Percentiles rank a stretch among this genome's conserved stretches.
These are phyloP conservation scores for Cladobotryum protrusum DNA, from an alignment of 2,329 filamentous ascomycete genomes.

Conservation along the genomic window DNA sequence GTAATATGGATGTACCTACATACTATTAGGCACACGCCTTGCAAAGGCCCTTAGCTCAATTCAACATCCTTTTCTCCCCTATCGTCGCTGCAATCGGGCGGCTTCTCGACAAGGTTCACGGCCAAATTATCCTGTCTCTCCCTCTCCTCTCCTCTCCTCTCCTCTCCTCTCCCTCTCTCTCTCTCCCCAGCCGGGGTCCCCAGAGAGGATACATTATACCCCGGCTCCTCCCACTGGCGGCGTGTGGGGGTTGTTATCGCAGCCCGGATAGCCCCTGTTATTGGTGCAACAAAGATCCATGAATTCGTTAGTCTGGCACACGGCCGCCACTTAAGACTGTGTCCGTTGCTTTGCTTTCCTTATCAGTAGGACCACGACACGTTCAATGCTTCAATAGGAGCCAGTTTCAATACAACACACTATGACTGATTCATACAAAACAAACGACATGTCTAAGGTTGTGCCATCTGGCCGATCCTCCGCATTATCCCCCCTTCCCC, in stretches of 20 bases:
- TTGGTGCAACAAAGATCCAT: slow-evolving; percentile 8
- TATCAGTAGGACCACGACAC: slow-evolving; percentile 7
- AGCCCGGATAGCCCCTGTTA: slow-evolving; percentile 8
- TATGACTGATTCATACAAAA: not conserved
- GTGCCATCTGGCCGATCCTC: no score
- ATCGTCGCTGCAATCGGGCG: slow-evolving; percentile 5
- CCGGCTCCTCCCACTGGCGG: slow-evolving; percentile 6
- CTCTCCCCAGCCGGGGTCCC: slow-evolving; percentile 11
- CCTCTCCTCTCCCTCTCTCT: no score
- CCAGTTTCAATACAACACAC: not conserved
- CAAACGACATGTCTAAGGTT: no score
- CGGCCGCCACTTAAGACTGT: slow-evolving; percentile 1
- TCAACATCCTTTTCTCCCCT: no score
- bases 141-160: no score
- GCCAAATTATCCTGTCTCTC: slow-evolving; percentile 6
- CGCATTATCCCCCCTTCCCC: no score
- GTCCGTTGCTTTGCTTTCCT: slow-evolving; percentile 7
- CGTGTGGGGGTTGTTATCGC: slow-evolving; percentile 14
- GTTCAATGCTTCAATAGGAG: slow-evolving; percentile 6
- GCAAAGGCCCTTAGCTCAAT: no score
- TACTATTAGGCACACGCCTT: no score
- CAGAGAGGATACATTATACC: slow-evolving; percentile 6
- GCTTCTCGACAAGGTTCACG: slow-evolving; percentile 1
- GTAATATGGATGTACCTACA: no score
- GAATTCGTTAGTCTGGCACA: slow-evolving; percentile 8